Evolutionary conservation across 768 basidiomycete genomes (phyloP).

Genomic region (Pisolithus orientalis): DNA sequence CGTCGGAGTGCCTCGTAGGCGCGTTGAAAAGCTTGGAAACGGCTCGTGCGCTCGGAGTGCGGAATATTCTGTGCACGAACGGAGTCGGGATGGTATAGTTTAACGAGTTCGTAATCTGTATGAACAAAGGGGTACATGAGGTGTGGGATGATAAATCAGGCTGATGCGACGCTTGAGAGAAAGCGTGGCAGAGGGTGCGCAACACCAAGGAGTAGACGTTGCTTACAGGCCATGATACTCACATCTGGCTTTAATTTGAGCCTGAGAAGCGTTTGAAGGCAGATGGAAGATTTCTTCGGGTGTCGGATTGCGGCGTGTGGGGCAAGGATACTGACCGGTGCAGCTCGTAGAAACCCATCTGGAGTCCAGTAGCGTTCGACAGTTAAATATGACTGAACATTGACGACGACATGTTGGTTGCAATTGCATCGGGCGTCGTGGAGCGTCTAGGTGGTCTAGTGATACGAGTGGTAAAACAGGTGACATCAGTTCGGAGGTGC

Average conservation of each 20-base stretch:
- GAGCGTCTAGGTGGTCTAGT: too few relatives aligned
- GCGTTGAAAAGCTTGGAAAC: slow-evolving; percentile 58
- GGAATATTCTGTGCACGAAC: slow-evolving; percentile 35
- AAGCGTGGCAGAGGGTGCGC: too few relatives aligned
- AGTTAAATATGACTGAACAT: too few relatives aligned
- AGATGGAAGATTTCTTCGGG: slow-evolving; percentile 75
- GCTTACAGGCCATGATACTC: slow-evolving; percentile 19
- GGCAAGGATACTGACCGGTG: slow-evolving; percentile 37
- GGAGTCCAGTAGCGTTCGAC: not conserved
- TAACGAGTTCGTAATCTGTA: slow-evolving; percentile 70
- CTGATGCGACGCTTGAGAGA: not conserved
- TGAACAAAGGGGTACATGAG: not conserved
- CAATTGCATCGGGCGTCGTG: too few relatives aligned
- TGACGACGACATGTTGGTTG: too few relatives aligned
- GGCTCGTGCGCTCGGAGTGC: slow-evolving; percentile 42
- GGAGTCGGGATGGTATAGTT: slow-evolving; percentile 67
- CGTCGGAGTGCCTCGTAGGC: slow-evolving; percentile 48
- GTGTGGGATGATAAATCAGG: not conserved
- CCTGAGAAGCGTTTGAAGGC: slow-evolving; percentile 43
- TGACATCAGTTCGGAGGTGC: too few relatives aligned
- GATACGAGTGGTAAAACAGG: too few relatives aligned
- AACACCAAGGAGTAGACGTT: not conserved
- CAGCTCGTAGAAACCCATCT: not conserved
- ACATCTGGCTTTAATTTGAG: slow-evolving; percentile 66
- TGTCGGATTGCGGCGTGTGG: slow-evolving; percentile 45